Percentiles rank a stretch among this genome's conserved stretches.
phyloP scores from a whole-genome alignment of 108 stramenopile species.

The Cyclotella kingstonii region DNA sequence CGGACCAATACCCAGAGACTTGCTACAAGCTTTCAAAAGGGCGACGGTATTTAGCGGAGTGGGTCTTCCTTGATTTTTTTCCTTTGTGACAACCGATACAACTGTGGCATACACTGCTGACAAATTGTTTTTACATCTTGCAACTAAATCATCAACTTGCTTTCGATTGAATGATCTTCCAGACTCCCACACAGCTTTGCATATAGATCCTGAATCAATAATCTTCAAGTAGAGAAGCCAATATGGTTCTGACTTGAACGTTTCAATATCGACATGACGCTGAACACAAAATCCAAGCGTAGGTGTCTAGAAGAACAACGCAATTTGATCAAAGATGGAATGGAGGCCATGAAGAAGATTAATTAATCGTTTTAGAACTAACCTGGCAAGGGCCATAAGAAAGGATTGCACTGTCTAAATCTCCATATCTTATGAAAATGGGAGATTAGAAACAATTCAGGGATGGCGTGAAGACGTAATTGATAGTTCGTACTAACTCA shows the following conservation, averaged over 20 bases:
- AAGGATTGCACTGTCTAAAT: slow-evolving; percentile 86
- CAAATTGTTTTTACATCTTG: slow-evolving; percentile 49
- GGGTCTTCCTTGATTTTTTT: slow-evolving; percentile 86
- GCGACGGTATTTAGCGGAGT: slow-evolving; percentile 79
- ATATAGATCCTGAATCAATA: slow-evolving; percentile 69
- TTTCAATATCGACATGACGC: slow-evolving; percentile 90
- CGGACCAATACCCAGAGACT: slow-evolving; percentile 85
- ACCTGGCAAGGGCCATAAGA: slow-evolving; percentile 91
- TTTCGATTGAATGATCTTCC: slow-evolving; percentile 73
- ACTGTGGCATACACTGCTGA: slow-evolving; percentile 49
- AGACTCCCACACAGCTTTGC: slow-evolving; percentile 65
- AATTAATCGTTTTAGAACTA: neutral
- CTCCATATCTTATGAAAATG: slow-evolving; percentile 73
- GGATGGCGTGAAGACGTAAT: no score
- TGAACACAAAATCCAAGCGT: slow-evolving; percentile 96
- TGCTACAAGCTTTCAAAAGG: slow-evolving; percentile 77
- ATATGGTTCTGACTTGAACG: slow-evolving; percentile 91
- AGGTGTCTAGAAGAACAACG: slow-evolving; percentile 63
- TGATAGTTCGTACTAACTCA: no score
- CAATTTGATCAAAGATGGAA: neutral
- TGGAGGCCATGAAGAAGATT: neutral
- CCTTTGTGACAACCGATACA: slow-evolving; percentile 60
- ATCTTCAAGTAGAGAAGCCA: slow-evolving; percentile 81
- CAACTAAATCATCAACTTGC: slow-evolving; percentile 58
- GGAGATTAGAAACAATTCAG: no score